Base-by-base conservation (phyloP, 192 early-diverging fungal genomes). In the Backusella circina region DNA sequence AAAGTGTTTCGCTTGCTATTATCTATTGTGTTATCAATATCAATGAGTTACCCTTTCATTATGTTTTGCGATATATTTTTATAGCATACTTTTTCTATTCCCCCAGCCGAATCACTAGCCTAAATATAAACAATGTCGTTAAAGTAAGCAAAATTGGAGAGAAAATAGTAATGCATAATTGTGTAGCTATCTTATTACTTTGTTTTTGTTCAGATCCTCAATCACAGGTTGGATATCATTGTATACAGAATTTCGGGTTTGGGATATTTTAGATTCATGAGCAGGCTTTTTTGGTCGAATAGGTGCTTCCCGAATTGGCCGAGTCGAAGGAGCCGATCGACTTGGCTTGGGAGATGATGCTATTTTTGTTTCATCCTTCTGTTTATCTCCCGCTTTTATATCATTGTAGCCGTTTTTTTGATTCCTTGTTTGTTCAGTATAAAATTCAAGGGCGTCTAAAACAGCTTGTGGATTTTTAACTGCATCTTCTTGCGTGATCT, bases 401-500 rank as follows among this genome's bases (percentile, higher is more conserved):
- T 37, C 41, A 12, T 31, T 41, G 36, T 75, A 75, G 4, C 64
- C 38, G 15, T 72, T 66, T 18, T 80, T 76, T 50, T 76, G 67
- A 61, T 39, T 66, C 67, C 86, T 85, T 36, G 85, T 84, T 79
- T 93, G 90, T 80, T 96, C 97, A n/a, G 97, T 96, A 87, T 99
- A 99, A 75, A 99, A 99, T 81, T 98, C 97, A 30, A 99, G 86
- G 31, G 95, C 97, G 77, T 98, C 97, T 26, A 99, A 82, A 57
- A 99, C 98, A 26, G 97, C 97, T 83, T 99, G 97, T 33, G 98
- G 98, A 76, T 99, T 96, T 83, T 95, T 96, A 39, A 94, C 91
- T 82, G 96, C 96, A 89, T 99, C 98, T 77, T 99, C 96, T 77
- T 96, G 91, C 30, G 98, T 96, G 70, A 99, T 96, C 65, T 92